phyloP scores from a whole-genome alignment of 2,329 filamentous ascomycete species.

The Davidsoniella eucalypti region DNA sequence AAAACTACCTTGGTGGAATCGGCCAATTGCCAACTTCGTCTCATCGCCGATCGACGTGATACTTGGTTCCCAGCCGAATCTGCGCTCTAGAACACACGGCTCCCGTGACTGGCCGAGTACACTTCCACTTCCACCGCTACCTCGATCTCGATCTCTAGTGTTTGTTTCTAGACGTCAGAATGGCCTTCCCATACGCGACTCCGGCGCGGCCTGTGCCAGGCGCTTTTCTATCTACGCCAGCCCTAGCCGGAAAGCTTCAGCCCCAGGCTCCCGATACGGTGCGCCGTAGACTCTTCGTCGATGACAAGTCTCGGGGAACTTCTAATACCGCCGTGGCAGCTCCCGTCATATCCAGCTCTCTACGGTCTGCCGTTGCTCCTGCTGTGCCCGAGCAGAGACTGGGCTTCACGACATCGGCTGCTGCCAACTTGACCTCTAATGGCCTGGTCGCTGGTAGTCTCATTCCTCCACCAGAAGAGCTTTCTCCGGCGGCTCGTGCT shows the following conservation, averaged over 20 bases:
- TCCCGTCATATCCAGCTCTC: not conserved
- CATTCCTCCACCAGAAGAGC: conserved; percentile 20
- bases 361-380: conserved; percentile 13
- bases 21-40: not conserved
- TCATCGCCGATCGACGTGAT: too few relatives aligned
- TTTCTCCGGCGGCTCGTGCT: conserved; percentile 62
- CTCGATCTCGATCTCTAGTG: not conserved
- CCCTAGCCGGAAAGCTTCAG: conserved; percentile 27
- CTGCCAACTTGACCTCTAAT: conserved; percentile 4
- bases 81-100: too few relatives aligned
- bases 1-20: too few relatives aligned
- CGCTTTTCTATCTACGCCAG: conserved; percentile 61
- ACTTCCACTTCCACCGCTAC: not conserved
- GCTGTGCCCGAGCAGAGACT: conserved; percentile 13
- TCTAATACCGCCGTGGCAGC: not conserved
- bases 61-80: too few relatives aligned
- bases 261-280: conserved; percentile 25
- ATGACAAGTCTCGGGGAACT: conserved; percentile 11
- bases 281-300: conserved; percentile 34
- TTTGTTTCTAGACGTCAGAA: conserved; percentile 16
- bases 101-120: not conserved
- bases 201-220: conserved; percentile 59
- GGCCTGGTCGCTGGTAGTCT: conserved; percentile 9
- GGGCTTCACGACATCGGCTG: conserved; percentile 7
- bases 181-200: conserved; percentile 42